phyloP scores from a whole-genome alignment of 2,329 filamentous ascomycete genomes.

The Colletotrichum agaves region DNA sequence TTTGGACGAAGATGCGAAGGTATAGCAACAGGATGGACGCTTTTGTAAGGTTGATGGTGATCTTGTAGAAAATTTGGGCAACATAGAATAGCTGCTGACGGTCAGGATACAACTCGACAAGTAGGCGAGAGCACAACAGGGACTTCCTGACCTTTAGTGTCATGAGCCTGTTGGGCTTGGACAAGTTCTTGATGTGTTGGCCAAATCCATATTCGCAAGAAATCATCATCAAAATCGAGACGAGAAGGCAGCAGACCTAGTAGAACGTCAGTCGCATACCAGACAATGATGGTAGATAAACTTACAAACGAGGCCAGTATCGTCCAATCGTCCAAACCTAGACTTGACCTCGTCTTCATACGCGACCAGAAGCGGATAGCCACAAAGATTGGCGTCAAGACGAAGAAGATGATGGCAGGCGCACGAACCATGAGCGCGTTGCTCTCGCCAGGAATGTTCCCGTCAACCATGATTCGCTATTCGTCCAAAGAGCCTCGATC shows the following conservation, averaged over 20 bases:
- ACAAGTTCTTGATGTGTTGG: slow-evolving; percentile 50
- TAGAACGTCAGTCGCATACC: neutral
- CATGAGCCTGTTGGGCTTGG: slow-evolving; percentile 47
- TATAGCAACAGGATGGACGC: slow-evolving; percentile 64
- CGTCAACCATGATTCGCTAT: slow-evolving; percentile 41
- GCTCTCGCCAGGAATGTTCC: slow-evolving; percentile 47
- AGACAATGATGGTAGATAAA: neutral
- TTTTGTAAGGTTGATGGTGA: slow-evolving; percentile 64
- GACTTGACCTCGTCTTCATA: slow-evolving; percentile 47
- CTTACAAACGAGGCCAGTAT: slow-evolving; percentile 55
- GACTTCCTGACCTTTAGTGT: slow-evolving; percentile 48
- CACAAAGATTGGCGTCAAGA: slow-evolving; percentile 54
- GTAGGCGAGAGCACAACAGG: too few species aligned
- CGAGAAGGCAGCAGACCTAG: slow-evolving; percentile 49
- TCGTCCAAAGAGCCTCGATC: neutral
- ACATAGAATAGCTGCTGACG: slow-evolving; percentile 58
- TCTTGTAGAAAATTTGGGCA: slow-evolving; percentile 64
- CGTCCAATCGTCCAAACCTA: slow-evolving; percentile 56
- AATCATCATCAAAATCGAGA: slow-evolving; percentile 53
- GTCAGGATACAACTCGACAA: neutral
- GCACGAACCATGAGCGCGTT: slow-evolving; percentile 51
- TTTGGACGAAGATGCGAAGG: slow-evolving; percentile 62
- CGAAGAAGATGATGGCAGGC: slow-evolving; percentile 56
- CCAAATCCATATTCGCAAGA: slow-evolving; percentile 56
- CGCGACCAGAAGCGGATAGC: slow-evolving; percentile 53